Percentiles rank a stretch among this genome's conserved stretches.
Conservation (phyloP, 2,329 filamentous ascomycete species). For the Blumeriella jaapii region DNA sequence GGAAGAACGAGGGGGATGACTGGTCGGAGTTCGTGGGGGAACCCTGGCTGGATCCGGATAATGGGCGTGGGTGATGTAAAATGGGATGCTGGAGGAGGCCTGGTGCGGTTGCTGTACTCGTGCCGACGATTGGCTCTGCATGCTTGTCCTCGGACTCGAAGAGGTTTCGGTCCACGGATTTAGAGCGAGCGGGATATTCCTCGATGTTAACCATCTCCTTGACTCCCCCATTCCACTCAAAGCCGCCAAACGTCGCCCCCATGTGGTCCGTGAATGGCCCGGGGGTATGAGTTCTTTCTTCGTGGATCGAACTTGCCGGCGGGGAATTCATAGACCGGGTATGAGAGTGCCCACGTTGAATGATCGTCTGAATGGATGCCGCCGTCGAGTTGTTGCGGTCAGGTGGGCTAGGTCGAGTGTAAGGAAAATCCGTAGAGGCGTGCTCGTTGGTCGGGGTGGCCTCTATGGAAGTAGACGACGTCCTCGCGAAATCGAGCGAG, state of each 20-base stretch:
- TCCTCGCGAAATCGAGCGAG: constrained; percentile 26
- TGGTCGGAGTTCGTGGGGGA: constrained; percentile 17
- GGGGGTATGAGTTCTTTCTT: constrained; percentile 13
- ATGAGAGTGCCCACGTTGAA: constrained; percentile 24
- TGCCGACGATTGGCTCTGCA: constrained; percentile 48
- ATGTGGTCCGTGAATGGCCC: constrained; percentile 22
- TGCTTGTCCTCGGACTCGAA: constrained; percentile 53
- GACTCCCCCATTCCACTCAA: constrained; percentile 17
- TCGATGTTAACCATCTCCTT: constrained; percentile 29
- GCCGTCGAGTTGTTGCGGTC: constrained; percentile 25
- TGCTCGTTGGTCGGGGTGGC: constrained; percentile 25
- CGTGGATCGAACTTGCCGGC: constrained; percentile 5
- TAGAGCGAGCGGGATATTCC: constrained; percentile 40
- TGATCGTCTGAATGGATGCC: constrained; percentile 24
- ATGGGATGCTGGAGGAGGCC: constrained; percentile 33
- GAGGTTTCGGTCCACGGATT: constrained; percentile 50
- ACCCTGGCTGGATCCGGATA: constrained; percentile 16
- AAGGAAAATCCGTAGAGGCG: constrained; percentile 30
- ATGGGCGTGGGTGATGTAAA: constrained; percentile 11
- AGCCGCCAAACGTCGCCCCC: constrained; percentile 19
- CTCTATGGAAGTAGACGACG: constrained; percentile 31
- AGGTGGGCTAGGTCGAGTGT: constrained; percentile 29
- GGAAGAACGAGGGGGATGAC: constrained; percentile 23
- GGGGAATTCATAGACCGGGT: constrained; percentile 28
- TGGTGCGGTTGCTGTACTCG: constrained; percentile 50